Percentiles rank a stretch among this genome's conserved stretches.
phyloP scores from a whole-genome alignment of 306 rosid genomes.

The Crataegus laevigata region DNA sequence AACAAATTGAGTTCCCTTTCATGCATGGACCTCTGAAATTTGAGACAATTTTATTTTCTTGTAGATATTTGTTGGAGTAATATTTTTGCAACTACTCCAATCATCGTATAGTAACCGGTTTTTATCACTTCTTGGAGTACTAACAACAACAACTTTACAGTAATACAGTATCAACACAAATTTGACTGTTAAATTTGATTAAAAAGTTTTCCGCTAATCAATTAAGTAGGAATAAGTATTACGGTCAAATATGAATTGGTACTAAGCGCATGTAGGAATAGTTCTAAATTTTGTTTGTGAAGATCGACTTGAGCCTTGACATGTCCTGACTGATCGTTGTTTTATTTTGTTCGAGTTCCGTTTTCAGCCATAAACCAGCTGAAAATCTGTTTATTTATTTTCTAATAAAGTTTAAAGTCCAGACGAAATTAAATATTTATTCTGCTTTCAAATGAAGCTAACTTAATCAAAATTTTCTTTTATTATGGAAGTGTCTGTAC shows the following conservation, averaged over 20 bases:
- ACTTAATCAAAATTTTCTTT: neutral
- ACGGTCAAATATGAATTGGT: too few relatives aligned
- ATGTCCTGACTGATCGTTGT: neutral
- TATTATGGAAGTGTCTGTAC: neutral
- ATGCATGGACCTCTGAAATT: neutral
- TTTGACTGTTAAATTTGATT: neutral
- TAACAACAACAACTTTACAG: too few relatives aligned
- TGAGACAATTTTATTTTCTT: neutral
- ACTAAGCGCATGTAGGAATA: too few relatives aligned
- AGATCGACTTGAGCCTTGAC: neutral
- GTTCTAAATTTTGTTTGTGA: too few relatives aligned
- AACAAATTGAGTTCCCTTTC: neutral
- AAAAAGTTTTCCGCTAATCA: too few relatives aligned
- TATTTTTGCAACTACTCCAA: neutral
- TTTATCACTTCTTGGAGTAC: too few relatives aligned
- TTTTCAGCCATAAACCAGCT: too few relatives aligned
- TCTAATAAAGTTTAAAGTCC: neutral
- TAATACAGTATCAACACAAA: too few relatives aligned
- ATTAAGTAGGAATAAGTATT: too few relatives aligned
- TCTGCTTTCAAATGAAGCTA: neutral
- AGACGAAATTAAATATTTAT: neutral
- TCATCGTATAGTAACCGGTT: neutral
- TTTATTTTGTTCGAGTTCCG: too few relatives aligned
- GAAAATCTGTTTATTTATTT: neutral
- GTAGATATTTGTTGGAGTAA: neutral